A percentile compares a stretch with the other conserved stretches of the same genome.
Evolutionary conservation across 257 asterid genomes (phyloP).

Genomic region (Plantago elongata): DNA sequence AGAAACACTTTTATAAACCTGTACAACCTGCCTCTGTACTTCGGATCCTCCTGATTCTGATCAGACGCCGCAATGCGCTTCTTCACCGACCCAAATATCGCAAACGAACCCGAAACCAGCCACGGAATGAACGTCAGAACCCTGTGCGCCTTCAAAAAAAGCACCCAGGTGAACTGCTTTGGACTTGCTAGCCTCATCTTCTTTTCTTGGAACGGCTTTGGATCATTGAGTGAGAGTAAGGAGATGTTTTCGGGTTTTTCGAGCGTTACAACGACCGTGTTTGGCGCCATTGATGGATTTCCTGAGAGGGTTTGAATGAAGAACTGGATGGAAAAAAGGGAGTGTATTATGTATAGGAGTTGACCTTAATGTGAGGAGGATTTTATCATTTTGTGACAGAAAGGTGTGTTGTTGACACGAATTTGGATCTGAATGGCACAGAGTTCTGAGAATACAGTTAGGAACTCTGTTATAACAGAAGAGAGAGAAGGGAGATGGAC

Average conservation of each 20-base stretch:
- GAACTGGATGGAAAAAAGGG: neutral
- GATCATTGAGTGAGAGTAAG: constrained; percentile 38
- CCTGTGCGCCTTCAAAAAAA: constrained; percentile 59
- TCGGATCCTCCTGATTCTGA: constrained; percentile 65
- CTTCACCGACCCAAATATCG: constrained; percentile 43
- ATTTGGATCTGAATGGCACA: constrained; percentile 48
- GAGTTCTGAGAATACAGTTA: constrained; percentile 29
- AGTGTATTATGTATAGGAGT: constrained; percentile 20
- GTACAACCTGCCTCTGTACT: constrained; percentile 58
- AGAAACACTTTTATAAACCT: constrained; percentile 66
- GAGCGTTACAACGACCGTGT: constrained; percentile 60
- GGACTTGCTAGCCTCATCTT: constrained; percentile 59
- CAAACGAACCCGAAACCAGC: constrained; percentile 34
- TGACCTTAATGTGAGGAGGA: constrained; percentile 19
- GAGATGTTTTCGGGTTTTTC: constrained; percentile 58
- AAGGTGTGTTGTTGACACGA: constrained; percentile 8
- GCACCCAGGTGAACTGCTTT: constrained; percentile 61
- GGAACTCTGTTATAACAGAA: constrained; percentile 25
- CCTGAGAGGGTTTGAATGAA: neutral
- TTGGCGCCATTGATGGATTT: constrained; percentile 58
- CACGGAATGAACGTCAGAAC: constrained; percentile 56
- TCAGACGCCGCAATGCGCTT: constrained; percentile 71
- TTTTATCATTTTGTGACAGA: constrained; percentile 21
- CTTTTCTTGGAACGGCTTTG: constrained; percentile 39
- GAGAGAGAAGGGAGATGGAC: constrained; percentile 18